Evolutionary conservation across 2,329 filamentous ascomycete genomes (phyloP).

Genomic region (Monosporascus sp.): DNA sequence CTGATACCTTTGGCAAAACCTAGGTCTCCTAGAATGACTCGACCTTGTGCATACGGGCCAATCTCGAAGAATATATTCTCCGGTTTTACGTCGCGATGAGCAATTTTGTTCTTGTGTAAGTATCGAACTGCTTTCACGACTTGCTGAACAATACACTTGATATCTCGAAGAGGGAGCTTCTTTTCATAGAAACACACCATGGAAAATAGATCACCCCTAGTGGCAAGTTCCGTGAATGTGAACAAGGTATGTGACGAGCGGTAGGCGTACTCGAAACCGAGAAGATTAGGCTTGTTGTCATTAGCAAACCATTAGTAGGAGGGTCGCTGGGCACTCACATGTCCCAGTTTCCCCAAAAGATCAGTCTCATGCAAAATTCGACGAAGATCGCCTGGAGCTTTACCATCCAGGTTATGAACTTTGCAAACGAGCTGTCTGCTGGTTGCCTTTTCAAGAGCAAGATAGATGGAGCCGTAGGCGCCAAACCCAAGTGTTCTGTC

Average conservation of each 20-base stretch:
- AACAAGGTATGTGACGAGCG: slow-evolving; percentile 44
- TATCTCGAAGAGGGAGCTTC: slow-evolving; percentile 34
- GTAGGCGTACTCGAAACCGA: slow-evolving; percentile 46
- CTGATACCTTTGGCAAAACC: slow-evolving; percentile 40
- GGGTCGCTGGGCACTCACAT: slow-evolving; percentile 35
- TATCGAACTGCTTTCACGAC: slow-evolving; percentile 40
- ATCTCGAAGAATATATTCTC: slow-evolving; percentile 43
- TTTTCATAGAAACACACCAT: slow-evolving; percentile 31
- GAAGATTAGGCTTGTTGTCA: slow-evolving; percentile 44
- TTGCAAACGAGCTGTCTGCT: slow-evolving; percentile 65
- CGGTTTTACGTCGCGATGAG: slow-evolving; percentile 49
- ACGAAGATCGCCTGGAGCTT: slow-evolving; percentile 22
- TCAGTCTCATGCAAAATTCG: slow-evolving; percentile 43
- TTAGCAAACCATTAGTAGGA: not conserved
- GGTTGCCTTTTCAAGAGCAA: slow-evolving; percentile 46
- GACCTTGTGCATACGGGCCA: slow-evolving; percentile 36
- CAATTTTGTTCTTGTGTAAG: slow-evolving; percentile 43
- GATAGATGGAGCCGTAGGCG: slow-evolving; percentile 46
- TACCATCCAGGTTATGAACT: slow-evolving; percentile 45
- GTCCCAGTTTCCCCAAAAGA: slow-evolving; percentile 47
- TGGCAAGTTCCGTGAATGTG: slow-evolving; percentile 52
- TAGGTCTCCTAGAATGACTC: slow-evolving; percentile 48
- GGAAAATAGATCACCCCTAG: slow-evolving; percentile 49
- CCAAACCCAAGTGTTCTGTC: slow-evolving; percentile 48
- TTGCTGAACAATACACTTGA: slow-evolving; percentile 41